These are phyloP conservation scores for Melampsora larici-populina DNA, from an alignment of 1,284 basidiomycete species.

Conservation along the genomic window DNA sequence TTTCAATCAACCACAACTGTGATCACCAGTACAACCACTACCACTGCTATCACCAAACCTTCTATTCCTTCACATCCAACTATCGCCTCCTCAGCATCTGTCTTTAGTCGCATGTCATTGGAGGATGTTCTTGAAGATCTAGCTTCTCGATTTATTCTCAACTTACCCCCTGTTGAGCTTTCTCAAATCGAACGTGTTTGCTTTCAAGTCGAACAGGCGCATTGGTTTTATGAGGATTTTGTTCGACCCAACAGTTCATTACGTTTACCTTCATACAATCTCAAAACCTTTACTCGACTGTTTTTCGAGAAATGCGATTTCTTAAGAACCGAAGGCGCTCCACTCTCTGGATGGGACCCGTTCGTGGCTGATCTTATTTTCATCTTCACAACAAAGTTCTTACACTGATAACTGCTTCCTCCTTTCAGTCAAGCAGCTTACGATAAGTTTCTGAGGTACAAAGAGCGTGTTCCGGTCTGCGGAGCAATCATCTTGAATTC, in stretches of 20 bases:
- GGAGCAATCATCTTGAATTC: conserved; percentile 89
- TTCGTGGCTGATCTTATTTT: conserved; percentile 19
- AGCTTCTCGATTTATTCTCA: conserved; percentile 79
- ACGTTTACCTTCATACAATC: conserved; percentile 75
- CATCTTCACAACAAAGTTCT: neutral
- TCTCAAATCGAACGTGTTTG: conserved; percentile 86
- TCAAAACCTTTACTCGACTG: conserved; percentile 92
- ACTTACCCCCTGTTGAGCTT: conserved; percentile 90
- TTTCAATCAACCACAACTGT: no score
- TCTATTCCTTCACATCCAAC: neutral
- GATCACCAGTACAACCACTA: no score
- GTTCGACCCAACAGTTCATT: conserved; percentile 75
- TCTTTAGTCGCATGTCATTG: conserved; percentile 44
- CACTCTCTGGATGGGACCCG: conserved; percentile 39
- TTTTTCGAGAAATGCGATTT: conserved; percentile 79
- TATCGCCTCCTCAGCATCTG: conserved; percentile 36
- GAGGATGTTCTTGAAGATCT: conserved; percentile 55
- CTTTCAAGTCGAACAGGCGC: conserved; percentile 99
- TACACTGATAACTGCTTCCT: conserved; percentile 57
- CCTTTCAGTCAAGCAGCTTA: conserved; percentile 47
- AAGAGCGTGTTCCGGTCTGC: conserved; percentile 96
- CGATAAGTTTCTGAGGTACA: conserved; percentile 81
- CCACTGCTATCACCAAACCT: no score
- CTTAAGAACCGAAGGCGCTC: conserved; percentile 56
- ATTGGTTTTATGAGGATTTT: conserved; percentile 99